Evolutionary conservation across 495 filamentous ascomycete genomes (phyloP), one percentile per base, ranked within the genome.

Genomic region (Talaromyces wortmannii): DNA sequence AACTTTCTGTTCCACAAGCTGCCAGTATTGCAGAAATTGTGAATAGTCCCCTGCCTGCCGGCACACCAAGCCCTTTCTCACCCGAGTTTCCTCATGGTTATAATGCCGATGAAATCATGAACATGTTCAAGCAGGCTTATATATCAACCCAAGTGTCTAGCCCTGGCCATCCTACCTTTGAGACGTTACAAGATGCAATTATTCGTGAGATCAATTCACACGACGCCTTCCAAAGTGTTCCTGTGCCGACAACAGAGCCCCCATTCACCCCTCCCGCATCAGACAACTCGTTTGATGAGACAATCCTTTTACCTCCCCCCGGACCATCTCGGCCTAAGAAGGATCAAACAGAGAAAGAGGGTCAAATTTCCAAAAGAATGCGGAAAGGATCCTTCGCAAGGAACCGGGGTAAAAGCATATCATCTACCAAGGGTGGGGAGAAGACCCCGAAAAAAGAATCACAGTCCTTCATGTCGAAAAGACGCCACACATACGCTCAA

Each of bases 121-220:
- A 71, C 32, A 57, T 75, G 53, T 74, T 77, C 56, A 70, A 60
- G 52, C 67, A 74, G 53, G 69, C 73, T 3, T 74, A 69, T 18
- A 54, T 57, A 31, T 66, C 71, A 6, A 66, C 58, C 3, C 66
- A 66, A 17, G 59, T 55, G n/a, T 29, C 70, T 7, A 68, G 64
- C 16, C 51, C 67, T 6, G 15, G 18, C 16, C 64, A 74, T 45
- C 67, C 74, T 7, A 74, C 72, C 1, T 75, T 71, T 40, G 74
- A 77, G 57, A 68, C 68, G 13, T 59, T 77, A 8, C 72, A 77
- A 52, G 74, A 77, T 60, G 70, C 72, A 36, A 77, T 77, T 45
- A 61, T 77, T 23, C 67, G 74, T 10, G 74, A 77, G 53, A 73
- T 77, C 52, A 77, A 77, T 40, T 77, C 74, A 2, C 74, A 77